These are phyloP conservation scores for Chlorella sp. DNA, from an alignment of 139 green algal genomes.

Conservation along the genomic window DNA sequence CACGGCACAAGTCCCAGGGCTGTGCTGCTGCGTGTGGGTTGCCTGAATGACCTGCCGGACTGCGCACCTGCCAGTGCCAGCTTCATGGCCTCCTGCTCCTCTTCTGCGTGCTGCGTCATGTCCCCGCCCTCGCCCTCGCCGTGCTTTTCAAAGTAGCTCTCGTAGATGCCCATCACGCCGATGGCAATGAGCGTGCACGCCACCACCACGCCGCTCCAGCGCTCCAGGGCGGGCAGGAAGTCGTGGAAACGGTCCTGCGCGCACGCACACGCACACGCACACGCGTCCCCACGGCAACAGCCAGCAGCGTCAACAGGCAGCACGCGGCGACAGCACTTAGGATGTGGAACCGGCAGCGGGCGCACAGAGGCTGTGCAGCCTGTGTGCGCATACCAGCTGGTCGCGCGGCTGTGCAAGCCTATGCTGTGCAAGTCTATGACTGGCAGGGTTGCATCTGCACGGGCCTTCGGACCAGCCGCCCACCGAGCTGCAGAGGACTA, in stretches of 20 bases:
- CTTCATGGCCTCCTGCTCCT: conserved; percentile 26
- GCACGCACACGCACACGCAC: too few relatives aligned
- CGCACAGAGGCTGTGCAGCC: too few relatives aligned
- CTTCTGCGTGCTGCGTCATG: conserved; percentile 13
- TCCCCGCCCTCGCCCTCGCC: conserved; percentile 12
- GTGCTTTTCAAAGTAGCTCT: conserved; percentile 57
- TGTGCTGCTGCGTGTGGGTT: not conserved
- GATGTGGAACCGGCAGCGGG: too few relatives aligned
- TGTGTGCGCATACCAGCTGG: too few relatives aligned
- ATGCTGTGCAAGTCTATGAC: too few relatives aligned
- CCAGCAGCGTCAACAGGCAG: too few relatives aligned
- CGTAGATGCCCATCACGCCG: conserved; percentile 82
- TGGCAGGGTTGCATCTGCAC: too few relatives aligned
- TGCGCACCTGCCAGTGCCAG: conserved; percentile 34
- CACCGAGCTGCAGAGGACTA: too few relatives aligned
- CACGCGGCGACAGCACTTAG: too few relatives aligned
- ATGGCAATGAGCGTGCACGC: conserved; percentile 91
- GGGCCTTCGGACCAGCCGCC: too few relatives aligned
- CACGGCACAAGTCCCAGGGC: not conserved
- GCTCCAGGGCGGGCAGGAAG: conserved; percentile 69
- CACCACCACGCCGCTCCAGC: conserved; percentile 72
- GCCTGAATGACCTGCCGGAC: not conserved
- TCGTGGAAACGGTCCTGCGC: conserved; percentile 56
- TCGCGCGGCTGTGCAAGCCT: too few relatives aligned
- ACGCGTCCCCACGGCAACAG: too few relatives aligned